Conservation (phyloP, 805 yeast species). For the Saccharomycopsis selenospora region DNA sequence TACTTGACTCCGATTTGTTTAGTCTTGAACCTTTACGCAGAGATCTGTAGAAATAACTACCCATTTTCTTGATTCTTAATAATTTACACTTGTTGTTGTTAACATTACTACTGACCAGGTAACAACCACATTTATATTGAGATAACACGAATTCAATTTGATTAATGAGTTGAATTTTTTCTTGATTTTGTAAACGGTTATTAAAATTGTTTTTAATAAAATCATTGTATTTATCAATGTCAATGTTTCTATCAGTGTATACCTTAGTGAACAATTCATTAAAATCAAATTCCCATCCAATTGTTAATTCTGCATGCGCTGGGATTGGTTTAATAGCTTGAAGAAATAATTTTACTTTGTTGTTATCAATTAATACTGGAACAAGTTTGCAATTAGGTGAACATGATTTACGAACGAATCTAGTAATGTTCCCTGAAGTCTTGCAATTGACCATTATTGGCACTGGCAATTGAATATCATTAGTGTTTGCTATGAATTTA, state of each 20-base stretch:
- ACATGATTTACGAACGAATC: conserved; percentile 74
- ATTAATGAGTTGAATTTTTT: conserved; percentile 48
- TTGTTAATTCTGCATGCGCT: conserved; percentile 62
- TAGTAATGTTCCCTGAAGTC: conserved; percentile 62
- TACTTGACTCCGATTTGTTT: conserved; percentile 27
- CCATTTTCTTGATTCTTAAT: conserved; percentile 53
- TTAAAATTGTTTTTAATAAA: conserved; percentile 38
- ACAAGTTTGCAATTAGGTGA: conserved; percentile 65
- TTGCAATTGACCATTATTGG: conserved; percentile 22
- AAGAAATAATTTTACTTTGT: conserved; percentile 46
- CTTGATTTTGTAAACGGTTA: conserved; percentile 39
- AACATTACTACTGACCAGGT: conserved; percentile 26
- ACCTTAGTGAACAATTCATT: conserved; percentile 64
- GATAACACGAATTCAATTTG: conserved; percentile 57
- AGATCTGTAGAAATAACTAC: conserved; percentile 52
- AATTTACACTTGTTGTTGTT: conserved; percentile 47
- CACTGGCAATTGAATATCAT: background rate
- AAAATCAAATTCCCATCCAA: conserved; percentile 87
- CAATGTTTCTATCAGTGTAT: conserved; percentile 35
- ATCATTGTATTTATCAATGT: conserved; percentile 15
- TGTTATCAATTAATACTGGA: conserved; percentile 34
- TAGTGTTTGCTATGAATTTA: conserved; percentile 2
- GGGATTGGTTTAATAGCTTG: conserved; percentile 49
- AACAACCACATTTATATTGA: conserved; percentile 58
- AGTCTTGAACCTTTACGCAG: conserved; percentile 40